Conservation (phyloP, 345 rosid genomes). For the Hibiscus syriacus region DNA sequence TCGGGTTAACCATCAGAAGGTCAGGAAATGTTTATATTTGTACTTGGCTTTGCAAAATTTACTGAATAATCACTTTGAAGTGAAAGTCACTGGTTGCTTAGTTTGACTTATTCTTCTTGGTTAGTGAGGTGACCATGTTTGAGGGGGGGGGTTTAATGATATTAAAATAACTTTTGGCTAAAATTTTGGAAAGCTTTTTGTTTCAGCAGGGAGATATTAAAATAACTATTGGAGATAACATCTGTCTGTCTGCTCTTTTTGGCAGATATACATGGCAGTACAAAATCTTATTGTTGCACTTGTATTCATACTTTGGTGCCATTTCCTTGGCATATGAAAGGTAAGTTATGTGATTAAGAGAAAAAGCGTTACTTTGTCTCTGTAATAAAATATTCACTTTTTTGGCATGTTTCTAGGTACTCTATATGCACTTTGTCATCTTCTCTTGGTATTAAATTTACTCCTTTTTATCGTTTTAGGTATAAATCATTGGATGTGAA, state of each 20-base stretch:
- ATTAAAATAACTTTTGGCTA: constrained; percentile 3
- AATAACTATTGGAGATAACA: constrained; percentile 13
- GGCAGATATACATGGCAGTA: constrained; percentile 85
- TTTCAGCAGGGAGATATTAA: neutral
- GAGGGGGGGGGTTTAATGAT: neutral
- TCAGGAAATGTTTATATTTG: constrained; percentile 22
- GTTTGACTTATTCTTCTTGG: too few species aligned
- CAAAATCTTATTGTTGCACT: constrained; percentile 81
- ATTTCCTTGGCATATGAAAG: constrained; percentile 70
- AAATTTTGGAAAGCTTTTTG: neutral
- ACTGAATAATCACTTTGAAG: too few species aligned
- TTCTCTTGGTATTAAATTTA: constrained; percentile 8
- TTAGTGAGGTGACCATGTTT: neutral
- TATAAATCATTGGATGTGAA: constrained; percentile 93
- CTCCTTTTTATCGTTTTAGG: constrained; percentile 29
- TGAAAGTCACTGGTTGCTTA: too few species aligned
- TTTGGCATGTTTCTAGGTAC: neutral
- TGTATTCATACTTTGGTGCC: constrained; percentile 78
- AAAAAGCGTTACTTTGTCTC: neutral
- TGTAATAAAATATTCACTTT: too few species aligned
- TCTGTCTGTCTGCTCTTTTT: constrained; percentile 18
- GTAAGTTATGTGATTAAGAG: constrained; percentile 27
- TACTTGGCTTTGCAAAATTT: neutral
- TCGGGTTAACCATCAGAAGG: constrained; percentile 80
- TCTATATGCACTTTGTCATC: neutral